A percentile compares a stretch with the other conserved stretches of the same genome.
These are phyloP conservation scores for Nicotiana sylvestris DNA, from an alignment of 257 asterid species.

Conservation along the genomic window DNA sequence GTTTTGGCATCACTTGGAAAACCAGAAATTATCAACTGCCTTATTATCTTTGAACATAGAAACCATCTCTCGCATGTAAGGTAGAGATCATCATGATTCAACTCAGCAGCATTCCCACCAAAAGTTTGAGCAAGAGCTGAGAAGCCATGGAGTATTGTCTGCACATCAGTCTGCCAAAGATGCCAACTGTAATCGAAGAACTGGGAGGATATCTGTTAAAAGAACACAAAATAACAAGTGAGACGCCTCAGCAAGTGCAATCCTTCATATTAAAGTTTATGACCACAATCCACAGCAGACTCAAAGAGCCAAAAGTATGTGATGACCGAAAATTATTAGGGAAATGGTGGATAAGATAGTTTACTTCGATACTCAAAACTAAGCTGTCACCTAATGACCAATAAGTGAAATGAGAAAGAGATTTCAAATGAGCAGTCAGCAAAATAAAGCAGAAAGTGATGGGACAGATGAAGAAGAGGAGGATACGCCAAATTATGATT, in stretches of 20 bases:
- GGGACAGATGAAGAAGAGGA: not conserved
- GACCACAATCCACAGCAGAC: slow-evolving; percentile 17
- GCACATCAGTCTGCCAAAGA: slow-evolving; percentile 93
- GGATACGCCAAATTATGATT: not conserved
- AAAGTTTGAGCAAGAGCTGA: slow-evolving; percentile 68
- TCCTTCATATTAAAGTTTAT: slow-evolving; percentile 12
- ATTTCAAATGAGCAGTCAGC: not conserved
- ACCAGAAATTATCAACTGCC: slow-evolving; percentile 80
- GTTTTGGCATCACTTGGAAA: slow-evolving; percentile 74
- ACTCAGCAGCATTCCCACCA: slow-evolving; percentile 41
- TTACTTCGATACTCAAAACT: not conserved
- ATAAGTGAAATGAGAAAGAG: slow-evolving; percentile 1
- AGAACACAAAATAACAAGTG: slow-evolving; percentile 27
- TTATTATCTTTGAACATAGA: slow-evolving; percentile 84
- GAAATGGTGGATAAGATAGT: not conserved
- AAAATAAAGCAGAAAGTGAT: not conserved
- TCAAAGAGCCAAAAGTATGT: slow-evolving; percentile 1
- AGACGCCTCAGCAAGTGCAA: slow-evolving; percentile 13
- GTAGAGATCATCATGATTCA: slow-evolving; percentile 63
- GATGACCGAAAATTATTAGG: not conserved
- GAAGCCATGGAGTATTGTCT: slow-evolving; percentile 72
- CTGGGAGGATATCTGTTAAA: slow-evolving; percentile 72
- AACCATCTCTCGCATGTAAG: slow-evolving; percentile 95
- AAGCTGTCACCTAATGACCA: not conserved
- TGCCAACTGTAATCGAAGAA: slow-evolving; percentile 98